Percentiles rank a stretch among this genome's conserved stretches.
These are phyloP conservation scores for Prunus armeniaca DNA, from an alignment of 306 rosid genomes.

Conservation along the genomic window DNA sequence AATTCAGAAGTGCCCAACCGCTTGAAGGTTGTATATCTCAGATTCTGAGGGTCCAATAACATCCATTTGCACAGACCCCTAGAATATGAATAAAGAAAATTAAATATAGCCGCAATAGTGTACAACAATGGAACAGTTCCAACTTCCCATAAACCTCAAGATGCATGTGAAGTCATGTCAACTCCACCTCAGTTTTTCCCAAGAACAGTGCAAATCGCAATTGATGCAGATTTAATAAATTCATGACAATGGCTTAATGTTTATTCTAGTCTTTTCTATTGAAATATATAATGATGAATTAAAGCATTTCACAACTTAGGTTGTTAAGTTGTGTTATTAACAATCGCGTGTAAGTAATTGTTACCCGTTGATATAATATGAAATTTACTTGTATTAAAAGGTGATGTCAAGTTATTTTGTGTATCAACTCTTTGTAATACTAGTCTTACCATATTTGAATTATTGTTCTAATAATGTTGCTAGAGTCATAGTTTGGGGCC, in stretches of 20 bases:
- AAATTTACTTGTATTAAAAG: no score
- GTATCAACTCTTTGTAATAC: no score
- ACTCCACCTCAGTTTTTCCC: neutral
- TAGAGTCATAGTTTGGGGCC: neutral
- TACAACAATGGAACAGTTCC: neutral
- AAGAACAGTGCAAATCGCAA: neutral
- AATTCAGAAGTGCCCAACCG: neutral
- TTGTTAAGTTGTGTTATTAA: neutral
- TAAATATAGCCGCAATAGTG: neutral
- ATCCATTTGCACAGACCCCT: slow-evolving; percentile 19
- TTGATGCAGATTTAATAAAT: neutral
- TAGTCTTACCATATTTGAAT: neutral
- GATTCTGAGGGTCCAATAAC: neutral
- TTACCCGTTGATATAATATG: no score
- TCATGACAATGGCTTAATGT: neutral
- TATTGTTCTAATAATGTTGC: no score
- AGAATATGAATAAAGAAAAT: neutral
- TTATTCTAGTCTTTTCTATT: no score
- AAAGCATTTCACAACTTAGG: no score
- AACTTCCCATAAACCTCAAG: neutral
- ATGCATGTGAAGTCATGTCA: neutral
- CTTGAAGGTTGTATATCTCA: slow-evolving; percentile 4
- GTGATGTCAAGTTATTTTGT: no score
- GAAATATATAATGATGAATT: no score
- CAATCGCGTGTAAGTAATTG: no score